Base-by-base conservation (phyloP, 225 moss, liverwort and hornwort species). In the Bryoerythrophyllum caledonicum region DNA sequence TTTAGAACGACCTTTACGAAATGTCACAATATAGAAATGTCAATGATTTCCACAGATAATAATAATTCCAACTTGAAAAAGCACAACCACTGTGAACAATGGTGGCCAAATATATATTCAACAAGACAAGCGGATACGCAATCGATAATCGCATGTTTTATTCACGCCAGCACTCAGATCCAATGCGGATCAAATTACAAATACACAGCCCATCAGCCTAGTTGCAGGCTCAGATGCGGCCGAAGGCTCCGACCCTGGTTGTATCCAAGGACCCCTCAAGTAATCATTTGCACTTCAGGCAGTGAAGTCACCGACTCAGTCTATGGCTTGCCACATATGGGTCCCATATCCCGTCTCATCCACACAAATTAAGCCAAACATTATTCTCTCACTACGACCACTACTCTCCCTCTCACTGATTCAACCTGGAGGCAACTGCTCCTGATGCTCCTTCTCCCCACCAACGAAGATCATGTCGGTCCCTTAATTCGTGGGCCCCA, bases 171-270 rank as follows among this genome's bases (percentile, higher is more conserved):
- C 48, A 48, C 48, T 48, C 49, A 17, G 48, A 6, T 3, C 51
- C 35, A n/a, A 23, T 24, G 49, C 6, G 73, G 49, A 48, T 16
- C 7, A 17, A 62, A 34, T 34, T 49, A 73, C 49, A 51, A 62
- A 34, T 62, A 62, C 73, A 49, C 16, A 1, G 23, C 62, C 49
- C 1, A 10, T 6, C 34, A 24, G 34, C 24, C 62, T 4, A 15
- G 10, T 34, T 11, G 17, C 49, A 73, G 62, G 10, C 62, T 34
- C 26, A 8, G 48, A 48, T 16, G 15, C 49, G 71, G 60, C 61
- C 49, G 48, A 32, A 48, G 21, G 60, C 60, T 32, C 60, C 1
- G 21, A 30, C 72, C 15, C 59, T 60, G 72, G 72, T 72, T 59
- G 60, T 14, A 19, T 60, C 72, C 60, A 72, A 60, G 30, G 15